Base-by-base conservation (phyloP, 1,139 yeast species). In the Geotrichum carabidarum region DNA sequence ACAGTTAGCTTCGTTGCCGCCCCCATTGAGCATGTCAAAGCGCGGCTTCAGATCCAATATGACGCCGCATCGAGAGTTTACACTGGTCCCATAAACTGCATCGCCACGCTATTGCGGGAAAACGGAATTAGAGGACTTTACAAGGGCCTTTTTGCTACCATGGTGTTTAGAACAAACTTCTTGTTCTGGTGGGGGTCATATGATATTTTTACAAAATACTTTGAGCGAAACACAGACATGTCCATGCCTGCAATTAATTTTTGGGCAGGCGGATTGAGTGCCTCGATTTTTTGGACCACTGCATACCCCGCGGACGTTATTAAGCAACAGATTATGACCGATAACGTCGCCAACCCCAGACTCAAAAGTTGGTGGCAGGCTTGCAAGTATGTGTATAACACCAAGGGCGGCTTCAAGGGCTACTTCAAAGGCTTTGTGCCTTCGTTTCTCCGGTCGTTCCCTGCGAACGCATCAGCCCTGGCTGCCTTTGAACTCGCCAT, bases 141-240 rank as follows among this genome's bases (percentile, higher is more conserved):
- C 68, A 82, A 86, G 62, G 96, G 96, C 6, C 74, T 90, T 51
- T 70, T 83, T n/a, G 83, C 95, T 11, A 90, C 97, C 0, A 82
- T 89, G 86, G 77, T 90, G 12, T 90, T 90, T 72, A 77, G 96
- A 65, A 83, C 95, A 0, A 87, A 87, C 71, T 90, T 90, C 66
- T 76, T 87, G 43, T 87, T 87, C 59, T 89, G 95, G 94, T 90
- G 97, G 97, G 95, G 96, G 1, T 83, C 95, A 0, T 89, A 89
- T 66, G 95, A 89, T 65, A 58, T 88, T 11, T 79, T 88, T 67
- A 86, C 94, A 9, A 77, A 78, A 54, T 83, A 78, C 75, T 83
- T 89, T 69, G 78, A 80, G 60, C 73, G 76, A 11, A 75, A 86
- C 61, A 87, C 95, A 0, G 69, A 73, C 41, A 63, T 86, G 75